Conservation (phyloP, 2,329 filamentous ascomycete species). For the Aspergillus ustus region DNA sequence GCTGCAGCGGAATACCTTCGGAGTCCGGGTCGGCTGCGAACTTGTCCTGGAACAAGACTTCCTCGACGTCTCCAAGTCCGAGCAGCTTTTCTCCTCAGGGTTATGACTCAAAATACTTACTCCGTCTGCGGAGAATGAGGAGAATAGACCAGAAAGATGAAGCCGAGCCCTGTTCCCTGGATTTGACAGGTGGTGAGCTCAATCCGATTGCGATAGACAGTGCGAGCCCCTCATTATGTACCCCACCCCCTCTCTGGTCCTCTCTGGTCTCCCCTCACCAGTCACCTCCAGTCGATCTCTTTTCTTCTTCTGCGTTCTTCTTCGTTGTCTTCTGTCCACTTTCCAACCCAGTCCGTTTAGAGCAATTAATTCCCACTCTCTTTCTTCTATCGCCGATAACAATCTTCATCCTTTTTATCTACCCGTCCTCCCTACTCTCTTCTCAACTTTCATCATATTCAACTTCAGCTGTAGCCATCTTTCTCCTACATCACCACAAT, state of each 20-base stretch:
- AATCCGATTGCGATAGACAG: neutral
- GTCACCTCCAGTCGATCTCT: slow-evolving; percentile 18
- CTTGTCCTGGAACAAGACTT: neutral
- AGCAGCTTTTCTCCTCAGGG: neutral
- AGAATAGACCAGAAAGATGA: slow-evolving; percentile 1
- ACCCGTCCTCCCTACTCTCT: slow-evolving; percentile 10
- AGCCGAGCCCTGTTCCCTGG: neutral
- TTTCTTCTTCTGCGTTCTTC: slow-evolving; percentile 18
- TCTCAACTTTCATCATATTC: slow-evolving; percentile 1
- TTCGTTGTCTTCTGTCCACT: slow-evolving; percentile 20
- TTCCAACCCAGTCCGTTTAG: slow-evolving; percentile 21
- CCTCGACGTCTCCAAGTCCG: slow-evolving; percentile 2
- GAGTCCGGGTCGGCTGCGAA: neutral
- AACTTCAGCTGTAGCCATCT: neutral
- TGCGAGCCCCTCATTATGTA: slow-evolving; percentile 15
- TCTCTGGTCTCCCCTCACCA: slow-evolving; percentile 22
- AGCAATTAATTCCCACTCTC: slow-evolving; percentile 18
- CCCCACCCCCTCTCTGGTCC: slow-evolving; percentile 25
- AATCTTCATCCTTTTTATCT: slow-evolving; percentile 6
- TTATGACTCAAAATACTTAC: slow-evolving; percentile 2
- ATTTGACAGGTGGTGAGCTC: neutral
- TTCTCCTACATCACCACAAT: slow-evolving; percentile 40
- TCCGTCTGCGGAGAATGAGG: slow-evolving; percentile 18
- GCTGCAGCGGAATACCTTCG: neutral
- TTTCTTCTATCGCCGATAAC: slow-evolving; percentile 7